Evolutionary conservation across 2,329 filamentous ascomycete species (phyloP).

Genomic region (Rutstroemia sydowiana): DNA sequence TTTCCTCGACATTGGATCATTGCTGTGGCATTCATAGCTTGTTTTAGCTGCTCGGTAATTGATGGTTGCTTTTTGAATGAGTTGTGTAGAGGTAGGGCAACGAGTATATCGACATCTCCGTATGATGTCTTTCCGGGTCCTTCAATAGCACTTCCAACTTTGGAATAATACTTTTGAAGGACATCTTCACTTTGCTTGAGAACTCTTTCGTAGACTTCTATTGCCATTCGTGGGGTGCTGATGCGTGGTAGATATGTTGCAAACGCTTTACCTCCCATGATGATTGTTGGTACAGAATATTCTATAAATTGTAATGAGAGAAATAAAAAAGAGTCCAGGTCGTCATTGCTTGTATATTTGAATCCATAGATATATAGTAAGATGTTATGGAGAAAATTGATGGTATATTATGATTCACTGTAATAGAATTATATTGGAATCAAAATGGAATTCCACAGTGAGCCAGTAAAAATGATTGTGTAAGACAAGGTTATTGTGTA

Average conservation of each 20-base stretch:
- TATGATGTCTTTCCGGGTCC: conserved; percentile 59
- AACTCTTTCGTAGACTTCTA: conserved; percentile 46
- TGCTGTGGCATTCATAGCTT: conserved; percentile 40
- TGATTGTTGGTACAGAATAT: too few relatives aligned
- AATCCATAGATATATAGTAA: too few relatives aligned
- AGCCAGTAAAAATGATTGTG: too few relatives aligned
- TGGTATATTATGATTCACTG: too few relatives aligned
- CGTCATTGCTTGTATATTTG: too few relatives aligned
- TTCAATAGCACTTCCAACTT: conserved; percentile 56
- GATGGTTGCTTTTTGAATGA: conserved; percentile 6
- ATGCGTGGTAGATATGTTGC: conserved; percentile 39
- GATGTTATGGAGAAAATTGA: too few relatives aligned
- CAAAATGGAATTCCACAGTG: too few relatives aligned
- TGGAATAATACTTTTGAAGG: conserved; percentile 44
- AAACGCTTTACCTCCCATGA: conserved; percentile 63
- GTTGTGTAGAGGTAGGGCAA: conserved; percentile 33
- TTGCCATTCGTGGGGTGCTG: conserved; percentile 58
- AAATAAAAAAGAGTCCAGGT: too few relatives aligned
- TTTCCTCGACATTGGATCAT: conserved; percentile 27
- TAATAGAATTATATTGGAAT: too few relatives aligned
- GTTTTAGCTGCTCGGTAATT: conserved; percentile 30
- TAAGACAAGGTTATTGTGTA: too few relatives aligned
- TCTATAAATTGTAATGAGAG: too few relatives aligned
- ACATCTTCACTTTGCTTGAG: conserved; percentile 39
- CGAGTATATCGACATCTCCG: conserved; percentile 69